Evolutionary conservation across 2,329 filamentous ascomycete genomes (phyloP).

Genomic region (Colletotrichum paranaense): DNA sequence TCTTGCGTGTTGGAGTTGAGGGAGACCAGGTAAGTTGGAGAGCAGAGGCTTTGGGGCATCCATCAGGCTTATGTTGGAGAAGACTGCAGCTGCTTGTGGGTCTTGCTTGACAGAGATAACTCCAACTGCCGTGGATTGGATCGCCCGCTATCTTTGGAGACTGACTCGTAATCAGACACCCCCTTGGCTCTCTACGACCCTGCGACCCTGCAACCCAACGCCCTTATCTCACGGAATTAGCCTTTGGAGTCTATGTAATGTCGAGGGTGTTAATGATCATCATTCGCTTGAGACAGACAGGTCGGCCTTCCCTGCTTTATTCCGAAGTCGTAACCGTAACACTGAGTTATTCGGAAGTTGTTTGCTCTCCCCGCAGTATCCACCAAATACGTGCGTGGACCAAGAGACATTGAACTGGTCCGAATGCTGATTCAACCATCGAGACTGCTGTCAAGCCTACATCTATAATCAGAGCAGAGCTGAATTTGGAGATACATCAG

Average conservation of each 20-base stretch:
- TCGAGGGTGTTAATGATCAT: background rate
- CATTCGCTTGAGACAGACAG: background rate
- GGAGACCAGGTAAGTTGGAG: slow-evolving; percentile 28
- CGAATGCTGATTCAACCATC: background rate
- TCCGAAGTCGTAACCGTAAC: slow-evolving; percentile 18
- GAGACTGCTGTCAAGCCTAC: background rate
- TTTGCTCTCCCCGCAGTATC: slow-evolving; percentile 28
- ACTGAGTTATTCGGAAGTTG: background rate
- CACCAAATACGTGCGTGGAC: slow-evolving; percentile 1
- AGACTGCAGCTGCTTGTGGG: slow-evolving; percentile 13
- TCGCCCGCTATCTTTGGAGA: slow-evolving; percentile 24
- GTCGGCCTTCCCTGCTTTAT: background rate
- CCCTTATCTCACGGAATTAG: background rate
- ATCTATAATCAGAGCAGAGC: background rate
- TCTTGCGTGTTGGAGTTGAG: slow-evolving; percentile 21
- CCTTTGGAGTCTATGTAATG: background rate
- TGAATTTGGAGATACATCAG: background rate
- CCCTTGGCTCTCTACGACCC: slow-evolving; percentile 4
- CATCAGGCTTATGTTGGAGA: slow-evolving; percentile 35
- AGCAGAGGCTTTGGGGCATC: slow-evolving; percentile 23
- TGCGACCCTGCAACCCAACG: background rate
- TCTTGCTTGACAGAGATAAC: slow-evolving; percentile 1
- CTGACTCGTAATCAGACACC: slow-evolving; percentile 22
- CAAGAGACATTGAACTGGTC: background rate
- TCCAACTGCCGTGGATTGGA: slow-evolving; percentile 12